These are phyloP conservation scores for Ogataea methylovora DNA, from an alignment of 805 yeast species.

Conservation along the genomic window DNA sequence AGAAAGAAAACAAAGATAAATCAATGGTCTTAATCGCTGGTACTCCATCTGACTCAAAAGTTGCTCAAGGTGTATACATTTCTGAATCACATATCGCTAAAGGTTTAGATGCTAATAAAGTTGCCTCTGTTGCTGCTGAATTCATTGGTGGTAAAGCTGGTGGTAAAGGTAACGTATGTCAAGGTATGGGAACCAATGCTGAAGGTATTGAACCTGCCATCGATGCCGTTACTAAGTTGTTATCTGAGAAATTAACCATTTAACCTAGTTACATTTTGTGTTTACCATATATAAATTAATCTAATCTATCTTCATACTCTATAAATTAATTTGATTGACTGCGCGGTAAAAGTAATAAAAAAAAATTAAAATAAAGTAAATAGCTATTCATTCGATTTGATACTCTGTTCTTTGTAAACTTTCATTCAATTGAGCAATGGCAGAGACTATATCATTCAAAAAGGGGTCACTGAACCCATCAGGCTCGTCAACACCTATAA, in stretches of 20 bases:
- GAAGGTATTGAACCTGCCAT: slow-evolving; percentile 68
- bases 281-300: not conserved
- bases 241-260: slow-evolving; percentile 46
- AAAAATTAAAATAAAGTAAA: no score
- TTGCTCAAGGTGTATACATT: slow-evolving; percentile 93
- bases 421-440: no score
- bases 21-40: slow-evolving; percentile 79
- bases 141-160: slow-evolving; percentile 96
- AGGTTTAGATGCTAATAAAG: slow-evolving; percentile 68
- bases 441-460: slow-evolving; percentile 15
- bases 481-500: slow-evolving; percentile 1
- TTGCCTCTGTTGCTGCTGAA: slow-evolving; percentile 63
- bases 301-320: not conserved
- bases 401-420: no score
- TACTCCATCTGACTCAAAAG: slow-evolving; percentile 49
- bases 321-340: no score
- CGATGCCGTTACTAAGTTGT: slow-evolving; percentile 53
- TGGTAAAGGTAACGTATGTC: slow-evolving; percentile 94
- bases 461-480: slow-evolving; percentile 2
- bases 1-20: slow-evolving; percentile 66
- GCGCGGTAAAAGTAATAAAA: no score
- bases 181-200: slow-evolving; percentile 91
- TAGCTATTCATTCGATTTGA: no score
- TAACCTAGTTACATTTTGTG: slow-evolving; percentile 1
- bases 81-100: slow-evolving; percentile 60